Base-by-base conservation (phyloP, 345 rosid species). In the Arabidopsis suecica region DNA sequence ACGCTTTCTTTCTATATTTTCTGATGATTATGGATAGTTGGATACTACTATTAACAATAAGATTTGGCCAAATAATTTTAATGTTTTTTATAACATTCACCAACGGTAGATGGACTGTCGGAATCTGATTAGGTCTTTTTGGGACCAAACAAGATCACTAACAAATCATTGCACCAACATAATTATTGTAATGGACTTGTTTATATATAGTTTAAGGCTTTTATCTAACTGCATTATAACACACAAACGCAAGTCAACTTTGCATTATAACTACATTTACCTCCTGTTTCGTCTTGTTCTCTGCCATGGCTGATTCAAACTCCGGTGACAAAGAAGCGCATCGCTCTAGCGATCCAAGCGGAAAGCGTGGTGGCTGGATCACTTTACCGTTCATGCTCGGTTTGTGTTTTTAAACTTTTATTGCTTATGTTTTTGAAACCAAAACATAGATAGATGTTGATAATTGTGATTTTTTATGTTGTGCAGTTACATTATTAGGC, bases 361-460 rank as follows among this genome's bases (percentile, higher is more conserved):
- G 16, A 37, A 81, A 84, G 45, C 71, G 58, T 23, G 87, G 86
- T 30, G 80, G 81, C 55, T 86, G 87, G 90, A 61, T 77, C 41
- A 85, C 93, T 37, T 79, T 83, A 60, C 86, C 87, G 8, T 88
- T 86, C 82, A 69, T 84, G 9, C 59, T 68, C 9, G 86, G 88
- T 86, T 42, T 48, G 42, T 69, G 33, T 65, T 25, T 58, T 33
- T 12, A 4, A 1, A 0, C 4, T 2, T 4, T 36, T 66, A 9
- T 6, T 57, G 9, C 50, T 9, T 20, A 20, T 45, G 44, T 37
- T 59, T 41, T 25, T 12, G 7, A n/a, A 42, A 11, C 14, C 3
- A 48, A 48, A 65, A 63, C 5, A 34, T n/a, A 54, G 16, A 9
- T 0, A 61, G 12, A 45, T 30, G 37, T 59, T 79, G 12, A 48